Base-by-base conservation (phyloP, 2,329 filamentous ascomycete species). In the Didymella sp. region DNA sequence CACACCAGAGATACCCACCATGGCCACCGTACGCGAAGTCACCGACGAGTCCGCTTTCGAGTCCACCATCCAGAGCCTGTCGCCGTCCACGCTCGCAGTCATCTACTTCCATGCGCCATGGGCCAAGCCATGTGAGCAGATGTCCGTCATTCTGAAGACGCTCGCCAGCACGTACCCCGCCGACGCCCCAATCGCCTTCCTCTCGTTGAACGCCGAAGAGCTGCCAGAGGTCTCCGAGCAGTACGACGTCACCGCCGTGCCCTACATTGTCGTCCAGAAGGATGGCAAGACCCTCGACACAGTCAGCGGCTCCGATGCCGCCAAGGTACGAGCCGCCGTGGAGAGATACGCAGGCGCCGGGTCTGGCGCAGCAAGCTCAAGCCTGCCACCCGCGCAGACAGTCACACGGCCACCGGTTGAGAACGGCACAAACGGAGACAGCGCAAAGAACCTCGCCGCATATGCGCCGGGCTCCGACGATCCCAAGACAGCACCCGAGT, bases 101-200 rank as follows among this genome's bases (percentile, higher is more conserved):
- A 86, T 96, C 73, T 97, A 93, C 76, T 99, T 99, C 83, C 90
- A 98, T 77, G 92, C 95, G 19, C 90, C 93, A 64, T 99, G 95
- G 95, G 95, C 95, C 27, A 92, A 92, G 58, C 95, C 95, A 42
- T 98, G 95, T 82, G 88, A 90, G 62, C 92, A 97, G 79, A 98
- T 98, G 93, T 87, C 86, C 66, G 90, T 88, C 47, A 90, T 98
- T 67, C 86, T 99, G 63, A 84, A 86, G 72, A 89, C 92, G 21
- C 90, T 99, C 64, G 93, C 94, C 63, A 87, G 87, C 71, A 92
- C 93, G 75, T 96, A 96, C 79, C 87, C 91, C 60, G 82, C 85
- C 69, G 82, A 85, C 63, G 80, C 84, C 62, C 87, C 89, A 38
- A 89, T 93, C 66, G 87, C 87, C 66, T 99, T 96, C 88, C 85